Conservation (phyloP, 192 early-diverging fungal species). For the Hyaloraphidium curvatum region DNA sequence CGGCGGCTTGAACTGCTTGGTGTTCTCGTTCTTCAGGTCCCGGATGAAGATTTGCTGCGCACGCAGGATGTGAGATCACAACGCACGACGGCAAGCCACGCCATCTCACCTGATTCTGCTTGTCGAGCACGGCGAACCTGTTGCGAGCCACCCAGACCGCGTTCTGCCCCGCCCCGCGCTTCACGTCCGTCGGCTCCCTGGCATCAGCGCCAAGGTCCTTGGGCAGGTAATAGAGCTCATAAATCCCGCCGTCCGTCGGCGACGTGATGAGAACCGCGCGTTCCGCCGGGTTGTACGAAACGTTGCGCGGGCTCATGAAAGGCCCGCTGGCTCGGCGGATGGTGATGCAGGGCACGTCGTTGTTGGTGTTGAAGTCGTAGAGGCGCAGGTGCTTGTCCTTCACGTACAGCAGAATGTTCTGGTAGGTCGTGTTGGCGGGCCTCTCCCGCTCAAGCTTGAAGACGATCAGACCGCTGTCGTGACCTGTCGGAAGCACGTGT, state of each 20-base stretch:
- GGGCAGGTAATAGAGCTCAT: constrained; percentile 76
- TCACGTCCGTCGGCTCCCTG: constrained; percentile 40
- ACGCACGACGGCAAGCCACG: not conserved
- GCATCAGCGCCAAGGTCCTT: constrained; percentile 42
- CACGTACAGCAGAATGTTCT: constrained; percentile 69
- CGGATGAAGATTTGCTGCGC: constrained; percentile 59
- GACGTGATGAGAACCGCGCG: constrained; percentile 46
- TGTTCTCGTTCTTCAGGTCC: constrained; percentile 66
- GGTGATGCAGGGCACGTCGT: constrained; percentile 57
- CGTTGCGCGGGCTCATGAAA: constrained; percentile 51
- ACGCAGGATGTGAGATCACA: not conserved
- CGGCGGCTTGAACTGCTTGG: constrained; percentile 74
- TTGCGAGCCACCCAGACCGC: constrained; percentile 93
- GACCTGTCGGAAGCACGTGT: constrained; percentile 27
- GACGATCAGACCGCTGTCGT: constrained; percentile 93
- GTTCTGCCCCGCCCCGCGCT: constrained; percentile 57
- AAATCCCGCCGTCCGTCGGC: constrained; percentile 69
- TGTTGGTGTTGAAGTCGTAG: constrained; percentile 58
- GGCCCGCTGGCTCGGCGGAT: constrained; percentile 48
- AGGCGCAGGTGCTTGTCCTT: constrained; percentile 69
- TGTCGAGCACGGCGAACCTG: constrained; percentile 90
- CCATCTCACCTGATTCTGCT: constrained; percentile 33
- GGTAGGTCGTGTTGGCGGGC: constrained; percentile 70
- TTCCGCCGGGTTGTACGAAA: constrained; percentile 93
- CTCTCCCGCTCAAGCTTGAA: constrained; percentile 98